These are phyloP conservation scores for Chlamydomonas schloesseri DNA, from an alignment of 139 green algal genomes.

Conservation along the genomic window DNA sequence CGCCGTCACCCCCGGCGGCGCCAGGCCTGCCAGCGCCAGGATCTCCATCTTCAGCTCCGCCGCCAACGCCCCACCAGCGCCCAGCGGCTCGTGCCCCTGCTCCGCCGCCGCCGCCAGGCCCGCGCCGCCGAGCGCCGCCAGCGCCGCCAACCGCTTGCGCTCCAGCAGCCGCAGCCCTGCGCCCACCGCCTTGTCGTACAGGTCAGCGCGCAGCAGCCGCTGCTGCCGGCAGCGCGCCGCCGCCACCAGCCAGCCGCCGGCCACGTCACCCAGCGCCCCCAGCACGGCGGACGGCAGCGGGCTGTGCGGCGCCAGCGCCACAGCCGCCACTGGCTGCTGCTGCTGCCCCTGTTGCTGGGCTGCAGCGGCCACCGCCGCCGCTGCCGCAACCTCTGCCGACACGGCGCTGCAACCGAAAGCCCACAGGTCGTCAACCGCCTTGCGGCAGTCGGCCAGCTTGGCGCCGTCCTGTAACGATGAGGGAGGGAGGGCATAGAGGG, in stretches of 20 bases:
- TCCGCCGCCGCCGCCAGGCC: neutral
- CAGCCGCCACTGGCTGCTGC: neutral
- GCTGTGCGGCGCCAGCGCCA: neutral
- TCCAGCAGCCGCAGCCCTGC: conserved; percentile 17
- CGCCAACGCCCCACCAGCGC: neutral
- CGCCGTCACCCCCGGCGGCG: conserved; percentile 18
- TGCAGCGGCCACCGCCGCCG: too few species aligned
- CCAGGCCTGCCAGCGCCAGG: conserved; percentile 25
- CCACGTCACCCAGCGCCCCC: conserved; percentile 28
- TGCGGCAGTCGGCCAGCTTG: conserved; percentile 38
- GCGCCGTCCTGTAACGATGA: neutral
- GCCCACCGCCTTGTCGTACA: conserved; percentile 40
- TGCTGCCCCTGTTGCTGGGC: too few species aligned
- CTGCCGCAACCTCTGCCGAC: neutral
- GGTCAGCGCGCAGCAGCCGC: conserved; percentile 13
- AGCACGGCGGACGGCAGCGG: conserved; percentile 8
- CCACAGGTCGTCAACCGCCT: conserved; percentile 28
- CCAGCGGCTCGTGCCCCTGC: neutral
- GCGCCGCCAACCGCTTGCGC: conserved; percentile 5
- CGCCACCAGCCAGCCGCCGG: conserved; percentile 32
- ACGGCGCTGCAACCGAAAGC: conserved; percentile 29
- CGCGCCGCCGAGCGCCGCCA: conserved; percentile 14
- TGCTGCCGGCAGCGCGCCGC: conserved; percentile 34
- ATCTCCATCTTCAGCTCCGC: conserved; percentile 25
- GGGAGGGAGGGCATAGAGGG: neutral